These are phyloP conservation scores for Tremellales sp. DNA, from an alignment of 1,284 basidiomycete species.

Conservation along the genomic window DNA sequence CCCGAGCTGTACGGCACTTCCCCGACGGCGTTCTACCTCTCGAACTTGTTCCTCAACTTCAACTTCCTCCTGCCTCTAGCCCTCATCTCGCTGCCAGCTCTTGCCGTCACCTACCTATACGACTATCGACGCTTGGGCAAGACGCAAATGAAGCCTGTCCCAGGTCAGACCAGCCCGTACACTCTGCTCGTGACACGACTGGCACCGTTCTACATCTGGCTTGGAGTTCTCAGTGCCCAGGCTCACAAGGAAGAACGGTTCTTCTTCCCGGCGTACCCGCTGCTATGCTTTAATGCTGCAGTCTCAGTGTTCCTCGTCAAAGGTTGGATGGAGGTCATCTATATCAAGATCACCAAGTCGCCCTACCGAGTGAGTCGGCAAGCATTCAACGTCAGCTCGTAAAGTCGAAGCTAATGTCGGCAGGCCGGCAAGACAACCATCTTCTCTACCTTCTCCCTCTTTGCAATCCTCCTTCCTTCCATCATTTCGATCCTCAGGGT, in stretches of 20 bases:
- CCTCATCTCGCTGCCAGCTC: constrained; percentile 69
- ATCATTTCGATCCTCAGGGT: constrained; percentile 74
- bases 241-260: constrained; percentile 97
- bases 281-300: constrained; percentile 91
- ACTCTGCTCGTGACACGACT: constrained; percentile 70
- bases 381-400: too few relatives aligned
- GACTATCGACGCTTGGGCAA: constrained; percentile 76
- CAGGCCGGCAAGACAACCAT: constrained; percentile 43
- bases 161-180: constrained; percentile 66
- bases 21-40: constrained; percentile 74
- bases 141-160: constrained; percentile 54
- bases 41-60: constrained; percentile 89
- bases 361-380: constrained; percentile 65
- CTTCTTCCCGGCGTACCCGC: constrained; percentile 90
- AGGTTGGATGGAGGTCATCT: constrained; percentile 78
- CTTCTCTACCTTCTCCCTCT: constrained; percentile 71
- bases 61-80: constrained; percentile 80
- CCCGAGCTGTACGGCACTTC: constrained; percentile 92
- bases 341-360: constrained; percentile 69
- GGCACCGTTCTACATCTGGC: constrained; percentile 84
- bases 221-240: constrained; percentile 71
- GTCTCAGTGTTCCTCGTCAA: constrained; percentile 74
- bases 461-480: constrained; percentile 61
- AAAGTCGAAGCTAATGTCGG: background rate
- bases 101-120: constrained; percentile 68